These are phyloP conservation scores for Lactuca saligna DNA, from an alignment of 129 eudicot genomes.

Conservation along the genomic window DNA sequence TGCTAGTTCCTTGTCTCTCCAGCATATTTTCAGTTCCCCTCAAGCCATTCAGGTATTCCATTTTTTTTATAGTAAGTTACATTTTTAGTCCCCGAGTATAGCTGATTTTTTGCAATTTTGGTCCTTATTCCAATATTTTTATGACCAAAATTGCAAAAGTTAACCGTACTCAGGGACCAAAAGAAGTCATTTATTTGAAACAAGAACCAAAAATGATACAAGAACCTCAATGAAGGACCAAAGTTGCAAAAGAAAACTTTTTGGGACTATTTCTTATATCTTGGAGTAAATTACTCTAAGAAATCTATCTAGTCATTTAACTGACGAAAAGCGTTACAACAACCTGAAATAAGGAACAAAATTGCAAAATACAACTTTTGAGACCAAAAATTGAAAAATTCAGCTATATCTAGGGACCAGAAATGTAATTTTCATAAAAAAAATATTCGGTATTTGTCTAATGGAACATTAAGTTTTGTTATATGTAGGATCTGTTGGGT, in stretches of 20 bases:
- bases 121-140: not conserved
- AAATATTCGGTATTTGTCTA: not conserved
- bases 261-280: too few relatives aligned
- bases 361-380: too few relatives aligned
- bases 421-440: too few relatives aligned
- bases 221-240: too few relatives aligned
- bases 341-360: too few relatives aligned
- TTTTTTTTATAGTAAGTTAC: not conserved
- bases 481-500: constrained; percentile 63
- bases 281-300: too few relatives aligned
- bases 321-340: too few relatives aligned
- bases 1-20: constrained; percentile 61
- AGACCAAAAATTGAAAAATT: too few relatives aligned
- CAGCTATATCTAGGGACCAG: too few relatives aligned
- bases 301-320: too few relatives aligned
- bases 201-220: not conserved
- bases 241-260: too few relatives aligned
- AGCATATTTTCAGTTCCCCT: constrained; percentile 75
- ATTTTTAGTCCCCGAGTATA: not conserved
- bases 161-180: not conserved
- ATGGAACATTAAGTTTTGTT: not conserved
- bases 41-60: constrained; percentile 79
- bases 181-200: too few relatives aligned
- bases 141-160: not conserved
- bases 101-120: not conserved